phyloP scores from a whole-genome alignment of 306 rosid genomes.

The Cercis canadensis region DNA sequence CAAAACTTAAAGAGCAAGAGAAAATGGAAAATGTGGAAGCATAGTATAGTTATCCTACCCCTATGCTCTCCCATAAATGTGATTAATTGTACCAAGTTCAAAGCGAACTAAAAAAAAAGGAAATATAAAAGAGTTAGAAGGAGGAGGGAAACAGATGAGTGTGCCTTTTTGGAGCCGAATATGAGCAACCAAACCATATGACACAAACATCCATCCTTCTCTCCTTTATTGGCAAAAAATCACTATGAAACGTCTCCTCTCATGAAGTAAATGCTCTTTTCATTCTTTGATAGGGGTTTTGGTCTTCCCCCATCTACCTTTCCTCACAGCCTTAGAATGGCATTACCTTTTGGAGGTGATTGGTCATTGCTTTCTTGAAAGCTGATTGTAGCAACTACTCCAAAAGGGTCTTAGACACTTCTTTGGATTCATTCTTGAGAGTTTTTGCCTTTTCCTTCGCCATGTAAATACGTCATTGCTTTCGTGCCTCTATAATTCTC shows the following conservation, averaged over 20 bases:
- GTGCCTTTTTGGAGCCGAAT: constrained; percentile 41
- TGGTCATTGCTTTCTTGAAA: constrained; percentile 32
- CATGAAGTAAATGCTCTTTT: constrained; percentile 37
- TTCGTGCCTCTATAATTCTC: constrained; percentile 32
- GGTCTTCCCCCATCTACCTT: constrained; percentile 38
- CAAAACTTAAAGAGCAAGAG: too few relatives aligned
- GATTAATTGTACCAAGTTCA: too few relatives aligned
- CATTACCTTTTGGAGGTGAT: constrained; percentile 39
- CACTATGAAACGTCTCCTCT: constrained; percentile 44
- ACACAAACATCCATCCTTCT: constrained; percentile 39
- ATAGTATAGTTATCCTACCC: too few relatives aligned
- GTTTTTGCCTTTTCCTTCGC: constrained; percentile 29
- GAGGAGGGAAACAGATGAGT: constrained; percentile 6
- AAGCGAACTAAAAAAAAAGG: too few relatives aligned
- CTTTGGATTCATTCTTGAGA: constrained; percentile 35
- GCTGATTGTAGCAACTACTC: constrained; percentile 29
- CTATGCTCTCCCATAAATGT: too few relatives aligned
- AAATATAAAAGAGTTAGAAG: neutral
- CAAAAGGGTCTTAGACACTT: constrained; percentile 14
- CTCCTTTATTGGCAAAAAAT: constrained; percentile 39
- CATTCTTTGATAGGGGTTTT: constrained; percentile 38
- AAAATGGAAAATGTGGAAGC: too few relatives aligned
- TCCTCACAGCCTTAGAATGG: constrained; percentile 30
- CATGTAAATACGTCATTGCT: constrained; percentile 33
- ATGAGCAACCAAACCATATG: constrained; percentile 54